Percentiles rank a stretch among this genome's conserved stretches.
Evolutionary conservation across 495 filamentous ascomycete species (phyloP).

Genomic region (Letharia lupina): DNA sequence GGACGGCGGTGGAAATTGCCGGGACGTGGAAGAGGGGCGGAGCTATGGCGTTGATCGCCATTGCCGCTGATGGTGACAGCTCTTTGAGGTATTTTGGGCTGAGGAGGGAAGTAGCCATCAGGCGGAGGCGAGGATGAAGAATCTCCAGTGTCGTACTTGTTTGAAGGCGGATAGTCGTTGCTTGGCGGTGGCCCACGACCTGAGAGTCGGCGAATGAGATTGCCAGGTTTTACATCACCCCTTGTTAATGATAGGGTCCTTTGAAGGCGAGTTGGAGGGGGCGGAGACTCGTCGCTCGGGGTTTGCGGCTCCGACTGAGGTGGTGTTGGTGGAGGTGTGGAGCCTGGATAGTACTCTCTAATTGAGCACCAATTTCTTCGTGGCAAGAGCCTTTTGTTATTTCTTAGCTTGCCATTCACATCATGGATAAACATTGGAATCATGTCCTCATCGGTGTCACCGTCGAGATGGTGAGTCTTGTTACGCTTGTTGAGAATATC

Average conservation of each 20-base stretch:
- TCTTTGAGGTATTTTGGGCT: conserved; percentile 12
- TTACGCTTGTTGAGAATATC: conserved; percentile 91
- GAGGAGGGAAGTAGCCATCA: conserved; percentile 36
- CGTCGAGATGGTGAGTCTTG: conserved; percentile 81
- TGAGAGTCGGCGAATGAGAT: conserved; percentile 50
- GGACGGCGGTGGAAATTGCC: conserved; percentile 61
- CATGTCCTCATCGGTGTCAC: conserved; percentile 77
- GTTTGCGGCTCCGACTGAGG: conserved; percentile 33
- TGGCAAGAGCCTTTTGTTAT: conserved; percentile 85
- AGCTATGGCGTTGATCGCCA: conserved; percentile 17
- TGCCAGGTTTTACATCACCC: conserved; percentile 40
- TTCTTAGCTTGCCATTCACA: conserved; percentile 78
- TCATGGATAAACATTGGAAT: conserved; percentile 84
- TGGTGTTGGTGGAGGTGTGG: conserved; percentile 62
- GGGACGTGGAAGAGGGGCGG: conserved; percentile 33
- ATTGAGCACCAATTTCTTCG: conserved; percentile 92
- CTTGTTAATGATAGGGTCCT: conserved; percentile 58
- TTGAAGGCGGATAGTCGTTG: conserved; percentile 33
- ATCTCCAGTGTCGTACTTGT: conserved; percentile 33
- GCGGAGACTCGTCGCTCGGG: conserved; percentile 37
- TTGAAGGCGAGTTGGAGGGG: conserved; percentile 38
- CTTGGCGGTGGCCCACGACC: conserved; percentile 29
- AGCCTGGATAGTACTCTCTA: conserved; percentile 61
- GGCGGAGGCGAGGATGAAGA: conserved; percentile 18
- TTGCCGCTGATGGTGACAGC: conserved; percentile 15